Evolutionary conservation across 306 rosid genomes (phyloP), one percentile per base, ranked within the genome.

Genomic region (Medicago lupulina): DNA sequence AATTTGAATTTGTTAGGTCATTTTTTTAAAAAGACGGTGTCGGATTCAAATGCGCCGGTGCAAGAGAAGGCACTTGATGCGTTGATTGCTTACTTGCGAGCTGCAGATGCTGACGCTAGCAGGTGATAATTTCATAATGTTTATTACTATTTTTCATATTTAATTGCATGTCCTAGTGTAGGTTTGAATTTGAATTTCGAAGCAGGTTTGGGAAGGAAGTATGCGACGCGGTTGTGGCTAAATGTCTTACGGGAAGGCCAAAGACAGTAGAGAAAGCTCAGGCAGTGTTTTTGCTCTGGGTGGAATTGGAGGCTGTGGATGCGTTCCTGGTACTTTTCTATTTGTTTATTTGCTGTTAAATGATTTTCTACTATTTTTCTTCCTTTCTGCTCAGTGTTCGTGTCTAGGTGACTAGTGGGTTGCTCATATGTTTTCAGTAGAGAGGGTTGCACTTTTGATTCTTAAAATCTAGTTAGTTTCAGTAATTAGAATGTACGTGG

Each of bases 231-330:
- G 79, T 96, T 76, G 97, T 88, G 77, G 97, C 97, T 1, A 96
- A 96, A 85, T 96, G 99, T 87, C 80, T 96, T 71, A 90, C 99
- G 5, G 99, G 99, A 43, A 86, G 99, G 88, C 93, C 99, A 0
- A 95, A 95, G 90, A 95, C 99, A 2, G 99, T 95, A 82, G 99
- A 95, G 88, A 95, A 95, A 80, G 97, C 99, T 75, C 99, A 92
- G 86, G 91, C 97, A 55, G 88, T 79, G 13, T 96, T 96, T 76
- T 83, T 92, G 97, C 91, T 96, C 10, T 96, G 99, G 99, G 81
- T 96, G 34, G 99, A 96, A 83, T 85, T 96, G 86, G 99, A 96
- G 77, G 99, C 99, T 8, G 98, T 83, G 60, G 99, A 96, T 68
- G 92, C 90, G 49, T 96, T 90, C 79, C 88, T 96, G 98, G 99